These are phyloP conservation scores for Cercospora berteroae DNA, from an alignment of 2,329 filamentous ascomycete species.

Conservation along the genomic window DNA sequence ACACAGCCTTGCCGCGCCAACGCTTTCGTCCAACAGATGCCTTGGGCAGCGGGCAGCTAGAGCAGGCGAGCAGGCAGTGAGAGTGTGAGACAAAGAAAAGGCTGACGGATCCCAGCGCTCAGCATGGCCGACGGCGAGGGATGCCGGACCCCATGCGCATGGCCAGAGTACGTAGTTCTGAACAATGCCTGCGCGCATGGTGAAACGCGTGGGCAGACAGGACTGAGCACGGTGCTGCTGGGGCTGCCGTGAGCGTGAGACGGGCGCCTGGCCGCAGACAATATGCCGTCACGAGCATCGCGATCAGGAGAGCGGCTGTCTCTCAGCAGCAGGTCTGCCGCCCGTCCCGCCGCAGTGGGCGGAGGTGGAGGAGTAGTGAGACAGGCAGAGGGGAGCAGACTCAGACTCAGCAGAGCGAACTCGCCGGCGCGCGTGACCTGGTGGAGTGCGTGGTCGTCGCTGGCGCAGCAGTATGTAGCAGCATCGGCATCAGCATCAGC, in stretches of 20 bases:
- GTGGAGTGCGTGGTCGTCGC: neutral
- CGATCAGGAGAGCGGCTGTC: neutral
- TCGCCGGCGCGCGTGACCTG: neutral
- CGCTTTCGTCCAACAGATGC: slow-evolving; percentile 10
- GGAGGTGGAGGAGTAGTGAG: neutral
- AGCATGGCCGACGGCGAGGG: slow-evolving; percentile 16
- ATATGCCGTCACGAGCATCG: slow-evolving; percentile 2
- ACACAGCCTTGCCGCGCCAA: slow-evolving; percentile 11
- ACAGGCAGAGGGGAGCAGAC: neutral
- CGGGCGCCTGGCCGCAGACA: slow-evolving; percentile 11
- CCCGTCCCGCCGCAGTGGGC: neutral
- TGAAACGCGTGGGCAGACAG: slow-evolving; percentile 16
- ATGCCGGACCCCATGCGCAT: slow-evolving; percentile 13
- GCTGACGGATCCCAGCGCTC: slow-evolving; percentile 19
- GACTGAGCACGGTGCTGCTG: slow-evolving; percentile 7
- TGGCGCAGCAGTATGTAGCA: neutral
- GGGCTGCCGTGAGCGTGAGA: slow-evolving; percentile 10
- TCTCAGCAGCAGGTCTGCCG: neutral
- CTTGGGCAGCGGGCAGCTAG: neutral
- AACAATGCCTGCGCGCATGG: slow-evolving; percentile 18
- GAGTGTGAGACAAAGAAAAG: slow-evolving; percentile 15
- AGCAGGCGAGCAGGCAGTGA: slow-evolving; percentile 16
- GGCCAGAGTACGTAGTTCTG: slow-evolving; percentile 4
- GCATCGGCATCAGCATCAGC: neutral
- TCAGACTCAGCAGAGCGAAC: neutral